Percentiles rank a stretch among this genome's conserved stretches.
Evolutionary conservation across 257 asterid genomes (phyloP).

Genomic region (Haberlea rhodopensis): DNA sequence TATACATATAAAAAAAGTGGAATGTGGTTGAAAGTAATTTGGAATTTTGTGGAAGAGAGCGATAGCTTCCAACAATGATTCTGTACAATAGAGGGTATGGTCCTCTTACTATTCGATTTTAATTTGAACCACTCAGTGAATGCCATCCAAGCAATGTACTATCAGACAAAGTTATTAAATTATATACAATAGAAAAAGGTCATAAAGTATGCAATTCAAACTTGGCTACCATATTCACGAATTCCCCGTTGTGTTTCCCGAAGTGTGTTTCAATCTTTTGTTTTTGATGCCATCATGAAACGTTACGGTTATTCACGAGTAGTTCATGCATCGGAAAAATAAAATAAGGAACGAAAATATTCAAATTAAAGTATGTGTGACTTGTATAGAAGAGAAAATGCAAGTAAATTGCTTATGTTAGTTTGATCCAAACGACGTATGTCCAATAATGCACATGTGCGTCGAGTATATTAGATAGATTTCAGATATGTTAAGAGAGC

Average conservation of each 20-base stretch:
- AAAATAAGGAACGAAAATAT: too few relatives aligned
- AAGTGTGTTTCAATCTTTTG: too few relatives aligned
- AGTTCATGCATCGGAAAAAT: too few relatives aligned
- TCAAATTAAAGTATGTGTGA: too few relatives aligned
- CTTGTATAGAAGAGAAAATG: too few relatives aligned
- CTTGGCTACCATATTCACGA: background rate
- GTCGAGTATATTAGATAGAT: too few relatives aligned
- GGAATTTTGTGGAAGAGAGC: background rate
- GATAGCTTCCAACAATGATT: conserved; percentile 29
- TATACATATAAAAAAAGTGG: background rate
- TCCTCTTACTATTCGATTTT: conserved; percentile 28
- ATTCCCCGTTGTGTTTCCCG: background rate
- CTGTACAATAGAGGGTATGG: conserved; percentile 30
- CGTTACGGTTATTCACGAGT: too few relatives aligned
- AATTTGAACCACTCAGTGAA: conserved; percentile 35
- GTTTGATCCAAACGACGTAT: too few relatives aligned
- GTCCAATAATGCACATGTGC: too few relatives aligned
- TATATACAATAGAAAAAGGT: background rate
- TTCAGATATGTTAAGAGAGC: too few relatives aligned
- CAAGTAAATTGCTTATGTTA: too few relatives aligned
- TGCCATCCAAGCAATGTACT: conserved; percentile 42
- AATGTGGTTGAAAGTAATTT: background rate
- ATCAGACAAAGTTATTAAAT: background rate
- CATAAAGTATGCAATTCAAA: background rate
- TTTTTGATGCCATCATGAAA: too few relatives aligned